phyloP scores from a whole-genome alignment of 495 filamentous ascomycete species.

The Daldinia caldariorum region DNA sequence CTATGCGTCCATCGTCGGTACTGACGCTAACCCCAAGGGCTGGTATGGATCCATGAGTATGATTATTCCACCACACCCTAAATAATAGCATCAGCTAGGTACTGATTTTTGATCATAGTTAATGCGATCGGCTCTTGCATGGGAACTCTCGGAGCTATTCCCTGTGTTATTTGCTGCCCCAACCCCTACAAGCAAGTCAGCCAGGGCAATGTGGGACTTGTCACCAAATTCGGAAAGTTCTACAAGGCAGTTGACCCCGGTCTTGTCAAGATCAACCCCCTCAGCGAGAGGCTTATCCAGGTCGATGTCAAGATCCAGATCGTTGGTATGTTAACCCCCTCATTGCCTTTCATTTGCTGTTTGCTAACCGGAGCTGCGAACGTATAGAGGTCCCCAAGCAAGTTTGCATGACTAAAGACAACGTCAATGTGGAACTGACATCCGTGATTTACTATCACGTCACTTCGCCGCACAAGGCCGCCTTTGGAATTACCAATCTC shows the following conservation, averaged over 20 bases:
- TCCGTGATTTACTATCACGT: constrained; percentile 99
- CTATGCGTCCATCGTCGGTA: constrained; percentile 81
- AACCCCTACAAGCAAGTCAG: constrained; percentile 96
- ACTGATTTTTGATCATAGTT: constrained; percentile 58
- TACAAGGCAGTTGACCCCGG: constrained; percentile 96
- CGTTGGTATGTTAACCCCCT: constrained; percentile 65
- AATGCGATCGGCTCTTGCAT: constrained; percentile 78
- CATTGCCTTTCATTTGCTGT: neutral
- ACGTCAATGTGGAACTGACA: constrained; percentile 91
- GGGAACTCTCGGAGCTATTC: constrained; percentile 85
- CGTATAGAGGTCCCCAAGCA: constrained; percentile 87
- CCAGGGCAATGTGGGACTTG: constrained; percentile 92
- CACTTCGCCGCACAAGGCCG: constrained; percentile 92
- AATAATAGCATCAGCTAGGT: neutral
- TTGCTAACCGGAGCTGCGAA: constrained; percentile 5
- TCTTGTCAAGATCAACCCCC: constrained; percentile 97
- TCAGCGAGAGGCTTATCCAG: constrained; percentile 86
- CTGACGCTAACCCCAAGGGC: constrained; percentile 77
- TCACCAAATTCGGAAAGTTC: constrained; percentile 96
- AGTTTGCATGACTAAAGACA: constrained; percentile 99
- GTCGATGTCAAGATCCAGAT: constrained; percentile 99
- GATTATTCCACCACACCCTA: constrained; percentile 45
- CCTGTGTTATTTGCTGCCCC: constrained; percentile 91
- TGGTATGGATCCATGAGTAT: constrained; percentile 93
- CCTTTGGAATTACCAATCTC: constrained; percentile 96